phyloP scores from a whole-genome alignment of 2,329 filamentous ascomycete species.

The Metarhizium robertsii region DNA sequence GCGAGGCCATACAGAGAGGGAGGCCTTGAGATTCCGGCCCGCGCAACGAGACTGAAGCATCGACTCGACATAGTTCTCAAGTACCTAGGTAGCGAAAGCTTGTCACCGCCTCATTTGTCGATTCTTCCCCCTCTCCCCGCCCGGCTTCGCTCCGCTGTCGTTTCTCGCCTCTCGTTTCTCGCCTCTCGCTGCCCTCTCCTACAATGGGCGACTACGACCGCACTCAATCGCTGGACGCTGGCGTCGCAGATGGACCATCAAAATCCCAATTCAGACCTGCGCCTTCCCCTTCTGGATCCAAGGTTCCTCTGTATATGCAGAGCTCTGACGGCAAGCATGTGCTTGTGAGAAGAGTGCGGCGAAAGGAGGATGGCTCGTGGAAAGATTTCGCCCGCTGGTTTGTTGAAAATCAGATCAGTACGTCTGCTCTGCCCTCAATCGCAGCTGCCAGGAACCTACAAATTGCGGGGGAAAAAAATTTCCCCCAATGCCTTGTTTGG shows the following conservation, averaged over 20 bases:
- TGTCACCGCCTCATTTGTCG: background rate
- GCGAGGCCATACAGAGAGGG: background rate
- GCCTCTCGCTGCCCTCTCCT: background rate
- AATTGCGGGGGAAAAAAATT: background rate
- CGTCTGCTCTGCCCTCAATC: slow-evolving; percentile 18
- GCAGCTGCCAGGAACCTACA: background rate
- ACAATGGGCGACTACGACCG: slow-evolving; percentile 5
- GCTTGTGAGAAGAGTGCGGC: slow-evolving; percentile 47
- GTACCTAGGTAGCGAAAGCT: background rate
- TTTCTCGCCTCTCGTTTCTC: background rate
- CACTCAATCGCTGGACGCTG: slow-evolving; percentile 8
- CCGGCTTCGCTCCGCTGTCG: slow-evolving; percentile 2
- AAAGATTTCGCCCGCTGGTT: slow-evolving; percentile 59
- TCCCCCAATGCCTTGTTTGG: background rate
- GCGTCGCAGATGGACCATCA: slow-evolving; percentile 12
- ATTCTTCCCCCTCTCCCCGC: background rate
- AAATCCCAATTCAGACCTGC: slow-evolving; percentile 21
- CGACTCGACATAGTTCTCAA: background rate
- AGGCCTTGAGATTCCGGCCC: background rate
- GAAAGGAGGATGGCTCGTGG: slow-evolving; percentile 52
- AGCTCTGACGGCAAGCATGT: slow-evolving; percentile 40
- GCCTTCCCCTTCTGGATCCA: slow-evolving; percentile 2
- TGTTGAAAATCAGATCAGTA: slow-evolving; percentile 74
- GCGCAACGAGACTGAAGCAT: background rate
- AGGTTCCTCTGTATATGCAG: slow-evolving; percentile 50